These are phyloP conservation scores for Penicillium sp. DNA, from an alignment of 2,329 filamentous ascomycete genomes.

Conservation along the genomic window DNA sequence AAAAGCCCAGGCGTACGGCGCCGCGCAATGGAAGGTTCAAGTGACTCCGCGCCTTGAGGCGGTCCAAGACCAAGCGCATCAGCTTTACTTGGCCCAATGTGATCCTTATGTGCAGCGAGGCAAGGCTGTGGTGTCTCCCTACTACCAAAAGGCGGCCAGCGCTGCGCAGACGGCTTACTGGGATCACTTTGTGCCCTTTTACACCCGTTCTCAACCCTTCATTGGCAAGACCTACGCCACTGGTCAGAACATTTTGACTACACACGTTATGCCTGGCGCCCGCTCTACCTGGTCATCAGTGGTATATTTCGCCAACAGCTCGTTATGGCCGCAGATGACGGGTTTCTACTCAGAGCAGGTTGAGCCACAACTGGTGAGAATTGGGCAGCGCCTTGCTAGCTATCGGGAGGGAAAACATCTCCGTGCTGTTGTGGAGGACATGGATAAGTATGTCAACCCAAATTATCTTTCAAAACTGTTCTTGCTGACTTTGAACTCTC, in stretches of 20 bases:
- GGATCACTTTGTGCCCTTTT: slow-evolving; percentile 70
- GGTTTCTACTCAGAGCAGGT: slow-evolving; percentile 86
- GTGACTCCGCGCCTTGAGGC: slow-evolving; percentile 71
- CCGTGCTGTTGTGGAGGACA: slow-evolving; percentile 57
- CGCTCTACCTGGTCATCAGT: slow-evolving; percentile 69
- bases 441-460: slow-evolving; percentile 44
- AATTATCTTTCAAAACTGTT: neutral
- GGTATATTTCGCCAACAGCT: slow-evolving; percentile 68
- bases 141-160: slow-evolving; percentile 72
- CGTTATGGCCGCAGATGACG: slow-evolving; percentile 77
- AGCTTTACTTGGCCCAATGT: slow-evolving; percentile 68
- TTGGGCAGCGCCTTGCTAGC: slow-evolving; percentile 78
- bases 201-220: slow-evolving; percentile 72
- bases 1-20: slow-evolving; percentile 64
- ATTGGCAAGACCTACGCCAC: slow-evolving; percentile 65
- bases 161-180: slow-evolving; percentile 29
- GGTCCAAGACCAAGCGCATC: slow-evolving; percentile 59
- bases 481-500: slow-evolving; percentile 9
- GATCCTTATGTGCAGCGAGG: slow-evolving; percentile 70
- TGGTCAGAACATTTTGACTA: slow-evolving; percentile 64
- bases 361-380: slow-evolving; percentile 89
- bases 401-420: slow-evolving; percentile 61
- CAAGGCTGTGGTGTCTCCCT: slow-evolving; percentile 61
- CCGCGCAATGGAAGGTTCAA: slow-evolving; percentile 73
- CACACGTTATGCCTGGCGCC: slow-evolving; percentile 69